phyloP scores from a whole-genome alignment of 768 basidiomycete species.

The Mycena belliarum region DNA sequence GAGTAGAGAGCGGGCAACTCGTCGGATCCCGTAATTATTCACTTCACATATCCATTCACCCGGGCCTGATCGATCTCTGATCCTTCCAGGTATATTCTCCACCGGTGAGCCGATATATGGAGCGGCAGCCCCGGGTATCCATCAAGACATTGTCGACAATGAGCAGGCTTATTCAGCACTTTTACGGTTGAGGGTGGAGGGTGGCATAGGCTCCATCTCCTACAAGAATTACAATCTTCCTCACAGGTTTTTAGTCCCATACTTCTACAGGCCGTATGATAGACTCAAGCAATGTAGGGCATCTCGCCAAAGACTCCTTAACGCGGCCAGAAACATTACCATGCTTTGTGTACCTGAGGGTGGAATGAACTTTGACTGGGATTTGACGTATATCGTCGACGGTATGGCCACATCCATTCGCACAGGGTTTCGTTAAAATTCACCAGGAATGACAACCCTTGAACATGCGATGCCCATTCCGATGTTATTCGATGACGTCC shows the following conservation, averaged over 20 bases:
- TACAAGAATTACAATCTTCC: conserved; percentile 82
- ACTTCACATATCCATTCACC: too few species aligned
- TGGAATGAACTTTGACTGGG: conserved; percentile 82
- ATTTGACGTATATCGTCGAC: conserved; percentile 76
- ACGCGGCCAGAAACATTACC: conserved; percentile 58
- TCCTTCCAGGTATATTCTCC: conserved; percentile 58
- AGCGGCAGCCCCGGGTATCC: conserved; percentile 42
- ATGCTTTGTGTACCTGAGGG: conserved; percentile 79
- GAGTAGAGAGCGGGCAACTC: conserved; percentile 67
- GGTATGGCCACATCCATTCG: conserved; percentile 38
- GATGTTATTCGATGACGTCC: conserved; percentile 63
- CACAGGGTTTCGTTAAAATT: not conserved
- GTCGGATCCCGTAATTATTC: conserved; percentile 56
- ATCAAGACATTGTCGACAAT: conserved; percentile 64
- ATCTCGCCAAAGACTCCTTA: conserved; percentile 64
- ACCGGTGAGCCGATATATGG: conserved; percentile 69
- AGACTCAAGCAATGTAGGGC: conserved; percentile 33
- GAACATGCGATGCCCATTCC: conserved; percentile 73
- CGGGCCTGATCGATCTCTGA: too few species aligned
- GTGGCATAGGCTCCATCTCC: conserved; percentile 67
- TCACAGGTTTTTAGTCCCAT: conserved; percentile 44
- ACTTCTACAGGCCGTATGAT: not conserved
- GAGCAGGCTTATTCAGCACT: conserved; percentile 68
- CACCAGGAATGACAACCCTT: conserved; percentile 73
- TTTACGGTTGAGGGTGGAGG: conserved; percentile 69